Base-by-base conservation (phyloP, 805 yeast genomes). In the Priceomyces medius region DNA sequence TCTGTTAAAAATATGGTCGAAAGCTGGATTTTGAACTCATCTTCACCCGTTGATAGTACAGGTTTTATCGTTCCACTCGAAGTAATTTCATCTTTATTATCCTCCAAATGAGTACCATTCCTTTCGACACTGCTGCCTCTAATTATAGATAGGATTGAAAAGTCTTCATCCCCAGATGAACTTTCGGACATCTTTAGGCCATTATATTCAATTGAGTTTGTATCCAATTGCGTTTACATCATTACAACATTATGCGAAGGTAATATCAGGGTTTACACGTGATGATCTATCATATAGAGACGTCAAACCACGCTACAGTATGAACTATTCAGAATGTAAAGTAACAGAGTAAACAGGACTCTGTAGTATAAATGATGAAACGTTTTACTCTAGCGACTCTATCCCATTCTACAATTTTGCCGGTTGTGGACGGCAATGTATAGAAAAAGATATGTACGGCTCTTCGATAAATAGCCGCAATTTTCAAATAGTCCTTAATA, bases 1-100 rank as follows among this genome's bases (percentile, higher is more conserved):
- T 57, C 61, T 12, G 50, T 48, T 23, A 49, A 49, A 40, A 66
- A 66, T 2, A 66, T 50, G 10, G 58, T 38, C 2, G 72, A 71
- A 17, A 66, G 44, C 6, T 40, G 44, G 2, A 61, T 20, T 2
- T 49, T 44, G 28, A 55, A 56, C 18, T 53, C 61, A 20, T 47
- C 53, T 3, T 36, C 44, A 12, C n/a, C 16, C 18, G 32, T 19
- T 16, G 35, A 18, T 6, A 9, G 19, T 23, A 13, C 23, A 10
- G 19, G 16, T 14, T 24, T 23, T 13, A 17, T 26, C 14, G 31
- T 19, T 21, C 23, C 16, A 24, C 19, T 2, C 7, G 16, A 16
- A 7, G 14, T 40, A 7, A 10, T 17, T 16, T 10, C 20, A 20
- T 17, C 16, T 18, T 19, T 28, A n/a, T 28, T 37, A 5, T 12